Evolutionary conservation across 2,329 filamentous ascomycete species (phyloP), one percentile per base, ranked within the genome.

Genomic region (Metarhizium humberi): DNA sequence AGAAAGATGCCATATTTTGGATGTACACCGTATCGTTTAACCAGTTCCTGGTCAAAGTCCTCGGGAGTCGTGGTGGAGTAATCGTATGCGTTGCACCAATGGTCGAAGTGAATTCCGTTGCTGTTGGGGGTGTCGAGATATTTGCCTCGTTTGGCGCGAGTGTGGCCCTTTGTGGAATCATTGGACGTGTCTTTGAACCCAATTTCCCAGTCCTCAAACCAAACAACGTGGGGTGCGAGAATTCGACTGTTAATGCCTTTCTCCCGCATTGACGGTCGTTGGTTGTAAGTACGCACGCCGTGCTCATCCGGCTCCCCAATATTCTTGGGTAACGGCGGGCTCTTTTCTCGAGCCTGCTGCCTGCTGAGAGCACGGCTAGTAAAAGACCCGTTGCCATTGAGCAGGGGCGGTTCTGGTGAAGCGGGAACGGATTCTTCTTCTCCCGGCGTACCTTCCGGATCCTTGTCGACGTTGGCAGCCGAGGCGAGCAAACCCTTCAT

Each of bases 141-240:
- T 63, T 75, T 78, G 61, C 79, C 79, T 51, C 80, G 73, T 57
- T 77, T 76, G 14, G 74, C 73, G 59, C 73, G 74, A 38, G 75
- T 81, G 50, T 78, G 78, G 25, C 77, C 77, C 55, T 79, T 77
- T 57, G 73, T 73, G 34, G 76, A 74, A 60, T 80, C 78, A 57
- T 84, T 84, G 57, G 75, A 75, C 4, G 78, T 80, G 61, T 84
- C 81, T 25, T 78, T 75, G 64, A 81, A 84, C 14, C 81, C 81
- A 57, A 84, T 84, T 62, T 84, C 79, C 56, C 75, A 70, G 8
- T 77, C 69, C 42, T 78, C 72, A 55, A 75, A 82, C 52, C 73
- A 68, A 58, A 78, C 78, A 0, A 73, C 59, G 6, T 69, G 69
- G 11, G 79, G 79, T 4, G 65, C 65, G 47, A 81, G 68, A 62